Evolutionary conservation across 371 early-diverging fungal genomes (phyloP), one percentile per base, ranked within the genome.

Genomic region (Apophysomyces ossiformis): DNA sequence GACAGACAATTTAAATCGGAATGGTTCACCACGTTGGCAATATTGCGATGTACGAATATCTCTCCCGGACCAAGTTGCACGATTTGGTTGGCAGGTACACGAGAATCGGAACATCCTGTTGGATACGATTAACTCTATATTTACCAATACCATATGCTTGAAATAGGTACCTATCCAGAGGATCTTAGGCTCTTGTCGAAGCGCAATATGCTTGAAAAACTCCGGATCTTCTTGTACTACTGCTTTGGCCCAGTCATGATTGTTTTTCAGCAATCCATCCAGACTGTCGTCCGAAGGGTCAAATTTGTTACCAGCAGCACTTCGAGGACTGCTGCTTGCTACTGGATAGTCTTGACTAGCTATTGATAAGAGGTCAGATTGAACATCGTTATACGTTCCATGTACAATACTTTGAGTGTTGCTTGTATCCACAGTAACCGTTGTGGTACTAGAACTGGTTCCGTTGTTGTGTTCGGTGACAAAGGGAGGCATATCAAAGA

Each of bases 11-110:
- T 95, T 61, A 93, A 61, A 71, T 98, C 99, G 37, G 86, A 80
- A 67, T 87, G 82, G 8, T 72, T 76, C 37, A 97, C 90, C 12
- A 95, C 89, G 77, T 97, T 97, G 70, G 97, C 99, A 62, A 98
- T 95, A 81, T 97, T 98, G 71, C 97, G 87, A 80, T 95, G 96
- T 7, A 95, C 93, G 80, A 97, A 98, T 36, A 97, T 82, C 57
- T 97, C 96, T 50, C 99, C 97, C 13, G 92, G 91, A 68, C 82
- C 83, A 15, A 88, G 76, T 44, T 82, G 83, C 18, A 85, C 61
- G 38, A 89, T 73, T 15, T 84, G 83, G 58, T 85, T 92, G 59
- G 92, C 92, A 36, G 94, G 92, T 18, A 96, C 93, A 65, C 96
- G 89, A 7, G 95, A 93, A 78, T 97, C 98, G 15, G 93, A 88